These are phyloP conservation scores for Leavenworthia alabamica DNA, from an alignment of 345 rosid species.

Conservation along the genomic window DNA sequence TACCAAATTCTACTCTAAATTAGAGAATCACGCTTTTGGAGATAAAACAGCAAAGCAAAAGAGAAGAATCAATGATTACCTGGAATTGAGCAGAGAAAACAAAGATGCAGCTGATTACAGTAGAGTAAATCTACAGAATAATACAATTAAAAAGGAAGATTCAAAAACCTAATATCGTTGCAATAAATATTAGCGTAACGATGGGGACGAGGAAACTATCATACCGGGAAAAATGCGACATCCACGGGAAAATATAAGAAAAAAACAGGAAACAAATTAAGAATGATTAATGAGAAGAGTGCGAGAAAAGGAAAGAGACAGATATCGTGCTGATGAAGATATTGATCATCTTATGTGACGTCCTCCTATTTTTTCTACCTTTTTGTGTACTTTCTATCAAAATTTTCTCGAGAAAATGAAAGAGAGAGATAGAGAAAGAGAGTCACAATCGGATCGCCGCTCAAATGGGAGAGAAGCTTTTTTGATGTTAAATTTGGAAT, in stretches of 20 bases:
- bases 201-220: background rate
- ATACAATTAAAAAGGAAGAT: conserved; percentile 1
- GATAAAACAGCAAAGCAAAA: background rate
- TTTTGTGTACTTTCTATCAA: conserved; percentile 13
- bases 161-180: conserved; percentile 3
- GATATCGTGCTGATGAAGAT: conserved; percentile 33
- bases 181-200: background rate
- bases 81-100: too few relatives aligned
- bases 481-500: conserved; percentile 40
- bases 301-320: conserved; percentile 20
- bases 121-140: conserved; percentile 1
- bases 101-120: conserved; percentile 22
- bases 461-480: too few relatives aligned
- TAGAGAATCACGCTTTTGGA: too few relatives aligned
- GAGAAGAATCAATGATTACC: conserved; percentile 4
- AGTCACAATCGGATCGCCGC: conserved; percentile 69
- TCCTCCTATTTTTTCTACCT: too few relatives aligned
- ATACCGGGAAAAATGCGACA: conserved; percentile 15
- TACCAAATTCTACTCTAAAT: too few relatives aligned
- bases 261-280: background rate
- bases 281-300: conserved; percentile 16
- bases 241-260: conserved; percentile 9
- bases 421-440: conserved; percentile 13
- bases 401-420: conserved; percentile 36
- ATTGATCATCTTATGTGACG: conserved; percentile 13